These are phyloP conservation scores for Neonectria magnoliae DNA, from an alignment of 2,329 filamentous ascomycete species.

Conservation along the genomic window DNA sequence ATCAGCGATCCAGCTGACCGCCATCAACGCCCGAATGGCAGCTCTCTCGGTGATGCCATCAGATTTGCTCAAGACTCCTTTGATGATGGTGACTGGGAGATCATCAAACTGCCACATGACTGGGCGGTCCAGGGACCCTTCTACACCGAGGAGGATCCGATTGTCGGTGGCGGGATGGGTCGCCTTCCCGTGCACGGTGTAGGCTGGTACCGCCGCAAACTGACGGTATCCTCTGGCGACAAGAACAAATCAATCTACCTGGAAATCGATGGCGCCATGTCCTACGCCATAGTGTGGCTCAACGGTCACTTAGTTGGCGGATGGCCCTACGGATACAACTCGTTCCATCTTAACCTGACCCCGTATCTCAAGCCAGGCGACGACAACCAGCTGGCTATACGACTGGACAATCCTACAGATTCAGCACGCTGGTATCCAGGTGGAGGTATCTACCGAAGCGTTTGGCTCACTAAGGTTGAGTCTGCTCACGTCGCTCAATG, in stretches of 20 bases:
- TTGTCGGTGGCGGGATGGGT: slow-evolving; percentile 52
- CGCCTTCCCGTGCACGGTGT: slow-evolving; percentile 62
- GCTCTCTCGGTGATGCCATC: slow-evolving; percentile 44
- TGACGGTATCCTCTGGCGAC: slow-evolving; percentile 47
- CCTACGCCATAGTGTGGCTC: slow-evolving; percentile 62
- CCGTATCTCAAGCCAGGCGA: slow-evolving; percentile 49
- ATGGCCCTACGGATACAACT: slow-evolving; percentile 63
- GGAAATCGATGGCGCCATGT: slow-evolving; percentile 63
- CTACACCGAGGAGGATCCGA: slow-evolving; percentile 44
- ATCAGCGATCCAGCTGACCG: slow-evolving; percentile 44
- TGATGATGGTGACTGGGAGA: slow-evolving; percentile 54
- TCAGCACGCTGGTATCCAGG: slow-evolving; percentile 66
- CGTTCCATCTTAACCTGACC: slow-evolving; percentile 62
- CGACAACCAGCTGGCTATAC: slow-evolving; percentile 58
- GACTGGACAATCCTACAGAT: slow-evolving; percentile 59
- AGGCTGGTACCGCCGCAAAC: slow-evolving; percentile 60
- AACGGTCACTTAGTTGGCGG: slow-evolving; percentile 61
- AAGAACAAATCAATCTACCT: slow-evolving; percentile 53
- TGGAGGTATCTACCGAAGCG: slow-evolving; percentile 62
- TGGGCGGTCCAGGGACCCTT: slow-evolving; percentile 61
- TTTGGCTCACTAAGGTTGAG: slow-evolving; percentile 62
- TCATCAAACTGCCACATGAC: slow-evolving; percentile 57
- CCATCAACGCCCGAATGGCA: slow-evolving; percentile 43
- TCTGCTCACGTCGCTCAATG: slow-evolving; percentile 58
- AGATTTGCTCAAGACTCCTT: slow-evolving; percentile 47